These are phyloP conservation scores for Bidens hawaiensis DNA, from an alignment of 140 eudicot genomes.

Conservation along the genomic window DNA sequence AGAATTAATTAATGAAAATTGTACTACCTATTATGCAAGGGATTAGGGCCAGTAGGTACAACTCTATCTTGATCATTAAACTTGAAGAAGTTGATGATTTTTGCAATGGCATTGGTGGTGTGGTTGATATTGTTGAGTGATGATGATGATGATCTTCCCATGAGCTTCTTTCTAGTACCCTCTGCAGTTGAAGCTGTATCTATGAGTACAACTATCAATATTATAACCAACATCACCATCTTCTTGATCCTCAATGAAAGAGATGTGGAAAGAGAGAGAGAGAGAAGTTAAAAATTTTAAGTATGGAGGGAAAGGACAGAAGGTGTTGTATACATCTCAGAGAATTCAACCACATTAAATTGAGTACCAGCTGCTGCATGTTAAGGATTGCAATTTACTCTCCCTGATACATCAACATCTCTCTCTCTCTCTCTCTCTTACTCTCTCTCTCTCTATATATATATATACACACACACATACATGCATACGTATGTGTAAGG, in stretches of 20 bases:
- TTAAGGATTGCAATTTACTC: conserved; percentile 34
- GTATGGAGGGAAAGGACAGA: conserved; percentile 20
- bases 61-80: conserved; percentile 26
- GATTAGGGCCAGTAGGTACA: conserved; percentile 41
- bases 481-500: background rate
- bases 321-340: conserved; percentile 27
- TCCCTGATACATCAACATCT: conserved; percentile 31
- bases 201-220: conserved; percentile 21
- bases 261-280: conserved; percentile 10
- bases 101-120: background rate
- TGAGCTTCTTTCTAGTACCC: conserved; percentile 30
- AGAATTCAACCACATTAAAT: conserved; percentile 19
- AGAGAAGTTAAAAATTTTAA: background rate
- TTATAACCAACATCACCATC: conserved; percentile 18
- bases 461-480: background rate
- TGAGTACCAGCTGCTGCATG: conserved; percentile 21
- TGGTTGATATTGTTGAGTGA: background rate
- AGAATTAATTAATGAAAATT: background rate
- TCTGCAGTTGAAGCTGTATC: conserved; percentile 19
- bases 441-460: background rate
- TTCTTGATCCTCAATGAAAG: conserved; percentile 27
- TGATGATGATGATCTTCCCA: conserved; percentile 14
- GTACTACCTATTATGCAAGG: conserved; percentile 33
- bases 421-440: conserved; percentile 3
- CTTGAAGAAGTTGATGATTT: conserved; percentile 17